These are phyloP conservation scores for Ophiosphaerella herpotricha DNA, from an alignment of 2,329 filamentous ascomycete genomes.

Conservation along the genomic window DNA sequence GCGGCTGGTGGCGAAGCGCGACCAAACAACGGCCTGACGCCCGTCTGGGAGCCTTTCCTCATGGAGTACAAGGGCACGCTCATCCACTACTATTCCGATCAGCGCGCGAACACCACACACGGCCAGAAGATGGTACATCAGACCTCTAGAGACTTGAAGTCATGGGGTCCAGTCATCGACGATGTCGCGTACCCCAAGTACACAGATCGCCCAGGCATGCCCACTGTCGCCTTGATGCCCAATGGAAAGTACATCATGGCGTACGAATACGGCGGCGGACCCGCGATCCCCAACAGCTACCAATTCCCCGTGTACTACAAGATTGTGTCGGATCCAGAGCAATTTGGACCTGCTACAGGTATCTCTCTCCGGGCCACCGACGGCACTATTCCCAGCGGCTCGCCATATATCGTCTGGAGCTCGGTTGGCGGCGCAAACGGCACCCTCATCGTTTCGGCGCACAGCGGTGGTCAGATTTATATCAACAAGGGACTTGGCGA, in stretches of 20 bases:
- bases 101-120: constrained; percentile 63
- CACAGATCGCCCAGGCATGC: constrained; percentile 70
- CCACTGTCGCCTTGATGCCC: constrained; percentile 62
- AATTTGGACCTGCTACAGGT: constrained; percentile 50
- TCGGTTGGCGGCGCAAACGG: constrained; percentile 54
- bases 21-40: constrained; percentile 67
- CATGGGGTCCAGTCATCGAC: constrained; percentile 63
- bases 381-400: constrained; percentile 52
- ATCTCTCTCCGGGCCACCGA: constrained; percentile 51
- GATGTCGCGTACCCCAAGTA: constrained; percentile 68
- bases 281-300: constrained; percentile 37
- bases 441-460: constrained; percentile 55
- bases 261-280: constrained; percentile 65
- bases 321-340: constrained; percentile 52
- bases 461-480: constrained; percentile 50
- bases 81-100: constrained; percentile 73
- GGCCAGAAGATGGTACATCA: constrained; percentile 74
- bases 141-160: constrained; percentile 61
- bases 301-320: constrained; percentile 60
- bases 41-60: constrained; percentile 76
- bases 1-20: constrained; percentile 66
- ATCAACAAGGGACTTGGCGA: constrained; percentile 54
- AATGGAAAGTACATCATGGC: constrained; percentile 66
- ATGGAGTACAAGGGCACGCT: constrained; percentile 63
- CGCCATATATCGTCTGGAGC: constrained; percentile 60